Base-by-base conservation (phyloP, 2,329 filamentous ascomycete species). In the Elsinoe arachidis region DNA sequence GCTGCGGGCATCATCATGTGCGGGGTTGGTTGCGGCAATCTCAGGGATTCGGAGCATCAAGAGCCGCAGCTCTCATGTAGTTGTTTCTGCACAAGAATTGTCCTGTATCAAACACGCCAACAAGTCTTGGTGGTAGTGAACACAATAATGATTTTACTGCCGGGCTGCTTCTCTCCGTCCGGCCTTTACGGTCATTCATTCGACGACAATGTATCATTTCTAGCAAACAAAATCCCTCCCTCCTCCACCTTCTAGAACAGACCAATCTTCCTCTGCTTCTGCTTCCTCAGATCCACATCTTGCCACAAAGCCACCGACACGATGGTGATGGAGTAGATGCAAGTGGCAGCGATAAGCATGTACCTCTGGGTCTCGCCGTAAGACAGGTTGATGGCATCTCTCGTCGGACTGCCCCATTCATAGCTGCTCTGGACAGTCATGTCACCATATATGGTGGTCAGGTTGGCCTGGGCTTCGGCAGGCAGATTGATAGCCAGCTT, bases 311-410 rank as follows among this genome's bases (percentile, higher is more conserved):
- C 54, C 7, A 63, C 57, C 5, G 44, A 55, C 4, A 64, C 56
- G 19, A 57, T 58, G 2, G 58, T 39, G 21, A 67, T 61, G 2
- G 58, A 61, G 41, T 66, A 59, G 15, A 64, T 43, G 15, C 57
- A 57, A n/a, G 63, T 64, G 9, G 58, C 57, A 12, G 61, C 60
- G 23, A 67, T 63, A 46, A 61, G 55, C 58, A 63, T 63, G 33
- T 61, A 60, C 47, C 58, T 60, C 56, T 65, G 61, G 23, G 61
- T 60, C 34, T 63, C 30, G 1, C 55, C 60, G 59, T 80, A 80
- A 0, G 77, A 67, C 49, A 69, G 59, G 41, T 76, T 71, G 57
- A 78, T 77, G 2, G 70, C 78, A 14, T 68, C 61, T 12, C 78
- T 67, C 19, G 69, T 71, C 0, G 70, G 68, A 11, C 66, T 74